Evolutionary conservation across 805 yeast genomes (phyloP), one percentile per base, ranked within the genome.

Genomic region (Starmerella sp.): DNA sequence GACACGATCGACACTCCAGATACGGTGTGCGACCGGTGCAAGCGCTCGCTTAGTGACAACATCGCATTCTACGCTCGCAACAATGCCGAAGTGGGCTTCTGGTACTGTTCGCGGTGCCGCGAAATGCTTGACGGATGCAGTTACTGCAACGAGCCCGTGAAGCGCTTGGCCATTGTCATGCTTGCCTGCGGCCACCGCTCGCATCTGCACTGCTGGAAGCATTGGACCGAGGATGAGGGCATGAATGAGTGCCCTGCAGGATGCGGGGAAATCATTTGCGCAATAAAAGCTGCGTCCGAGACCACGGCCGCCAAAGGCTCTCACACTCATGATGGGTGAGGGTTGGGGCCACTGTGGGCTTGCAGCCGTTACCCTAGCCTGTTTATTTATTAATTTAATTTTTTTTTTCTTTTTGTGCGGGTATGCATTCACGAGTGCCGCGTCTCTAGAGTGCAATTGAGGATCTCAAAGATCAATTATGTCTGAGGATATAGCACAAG

Each of bases 101-200:
- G 96, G 95, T 86, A 83, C 67, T 90, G 97, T 70, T 87, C 81
- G 52, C 75, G 73, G 28, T 90, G 97, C 67, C 70, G 75, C 10
- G 72, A 69, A 51, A 71, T 72, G 14, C 81, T 80, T 57, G 82
- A 80, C 56, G 76, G 81, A n/a, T 90, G 97, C 68, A 75, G 82
- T 31, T 78, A 82, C 57, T 90, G 97, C 67, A 76, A 83, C 58
- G 84, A 78, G 64, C 87, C 95, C 0, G 74, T 90, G 63, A 79
- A 78, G 60, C 95, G 95, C 0, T 72, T 85, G 54, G 76, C 82
- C 14, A 77, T 85, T 14, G 77, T 72, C 57, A 70, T 73, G 57
- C 66, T 84, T 51, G 77, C 73, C 30, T 91, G 97, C 72, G 97
- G 96, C 0, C 97, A 91, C 68, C 75, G 81, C 54, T 89, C 91